Evolutionary conservation across 2,329 filamentous ascomycete genomes (phyloP).

Genomic region (Orbilia quercus): DNA sequence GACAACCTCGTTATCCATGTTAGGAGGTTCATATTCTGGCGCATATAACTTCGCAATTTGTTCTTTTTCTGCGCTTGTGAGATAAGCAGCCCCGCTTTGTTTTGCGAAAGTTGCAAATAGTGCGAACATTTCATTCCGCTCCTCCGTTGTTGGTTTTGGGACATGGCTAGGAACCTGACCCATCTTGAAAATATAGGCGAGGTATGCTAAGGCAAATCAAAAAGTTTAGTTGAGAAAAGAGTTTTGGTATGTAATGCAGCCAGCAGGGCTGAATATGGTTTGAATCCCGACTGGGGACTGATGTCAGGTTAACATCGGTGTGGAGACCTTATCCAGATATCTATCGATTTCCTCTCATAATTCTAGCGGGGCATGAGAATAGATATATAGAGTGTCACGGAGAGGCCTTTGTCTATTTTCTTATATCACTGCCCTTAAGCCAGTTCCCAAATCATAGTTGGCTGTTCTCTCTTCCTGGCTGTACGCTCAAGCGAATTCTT

Average conservation of each 20-base stretch:
- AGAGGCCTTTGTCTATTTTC: no score
- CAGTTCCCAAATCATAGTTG: no score
- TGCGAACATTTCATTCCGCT: conserved; percentile 24
- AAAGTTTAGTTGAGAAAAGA: neutral
- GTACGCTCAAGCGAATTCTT: conserved; percentile 3
- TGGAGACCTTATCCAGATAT: no score
- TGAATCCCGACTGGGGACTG: no score
- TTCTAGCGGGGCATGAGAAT: no score
- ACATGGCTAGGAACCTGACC: conserved; percentile 35
- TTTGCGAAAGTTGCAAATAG: conserved; percentile 14
- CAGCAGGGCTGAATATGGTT: neutral
- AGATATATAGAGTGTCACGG: no score
- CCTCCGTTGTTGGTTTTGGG: conserved; percentile 25
- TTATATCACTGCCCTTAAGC: neutral
- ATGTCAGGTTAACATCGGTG: no score
- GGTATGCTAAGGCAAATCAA: neutral
- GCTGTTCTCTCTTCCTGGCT: neutral
- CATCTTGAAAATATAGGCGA: conserved; percentile 7
- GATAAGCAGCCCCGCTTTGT: neutral
- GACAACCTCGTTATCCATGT: conserved; percentile 5
- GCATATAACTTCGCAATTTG: conserved; percentile 28
- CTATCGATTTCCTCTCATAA: no score
- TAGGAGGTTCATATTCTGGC: conserved; percentile 31
- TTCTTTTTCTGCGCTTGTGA: conserved; percentile 12
- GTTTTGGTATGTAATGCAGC: neutral